Conservation (phyloP, 345 rosid species). For the Brassica nigra region DNA sequence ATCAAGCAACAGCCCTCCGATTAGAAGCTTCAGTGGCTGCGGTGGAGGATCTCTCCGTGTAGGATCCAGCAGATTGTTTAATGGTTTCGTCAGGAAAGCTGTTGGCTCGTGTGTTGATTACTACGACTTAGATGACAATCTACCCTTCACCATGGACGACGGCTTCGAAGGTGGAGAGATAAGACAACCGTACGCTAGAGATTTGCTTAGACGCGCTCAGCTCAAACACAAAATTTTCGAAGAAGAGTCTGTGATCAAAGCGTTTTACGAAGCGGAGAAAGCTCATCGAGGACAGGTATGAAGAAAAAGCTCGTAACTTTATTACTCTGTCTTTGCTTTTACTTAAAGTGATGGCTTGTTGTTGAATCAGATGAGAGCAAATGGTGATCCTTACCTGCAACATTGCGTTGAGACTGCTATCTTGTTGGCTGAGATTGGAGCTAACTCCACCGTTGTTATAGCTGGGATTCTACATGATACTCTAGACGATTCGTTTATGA, state of each 20-base stretch:
- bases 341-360: slow-evolving; percentile 28
- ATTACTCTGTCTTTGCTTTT: not conserved
- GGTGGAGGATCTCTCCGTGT: slow-evolving; percentile 43
- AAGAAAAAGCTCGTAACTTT: not conserved
- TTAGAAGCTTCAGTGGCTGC: slow-evolving; percentile 46
- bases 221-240: slow-evolving; percentile 65
- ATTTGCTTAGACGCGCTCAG: slow-evolving; percentile 69
- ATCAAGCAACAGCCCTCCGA: slow-evolving; percentile 68
- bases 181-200: slow-evolving; percentile 59
- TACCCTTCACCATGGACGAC: slow-evolving; percentile 84
- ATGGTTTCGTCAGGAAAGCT: slow-evolving; percentile 73
- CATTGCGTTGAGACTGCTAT: slow-evolving; percentile 98
- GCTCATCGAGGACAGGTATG: slow-evolving; percentile 97
- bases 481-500: slow-evolving; percentile 76
- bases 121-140: slow-evolving; percentile 52
- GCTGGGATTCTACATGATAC: slow-evolving; percentile 97
- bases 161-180: slow-evolving; percentile 47
- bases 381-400: slow-evolving; percentile 90
- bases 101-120: slow-evolving; percentile 68
- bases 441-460: slow-evolving; percentile 77
- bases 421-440: slow-evolving; percentile 81
- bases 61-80: slow-evolving; percentile 60
- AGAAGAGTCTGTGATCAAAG: slow-evolving; percentile 76
- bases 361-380: slow-evolving; percentile 76
- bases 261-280: slow-evolving; percentile 85